phyloP scores from a whole-genome alignment of 495 filamentous ascomycete genomes.

The Mytilinidion resinicola region DNA sequence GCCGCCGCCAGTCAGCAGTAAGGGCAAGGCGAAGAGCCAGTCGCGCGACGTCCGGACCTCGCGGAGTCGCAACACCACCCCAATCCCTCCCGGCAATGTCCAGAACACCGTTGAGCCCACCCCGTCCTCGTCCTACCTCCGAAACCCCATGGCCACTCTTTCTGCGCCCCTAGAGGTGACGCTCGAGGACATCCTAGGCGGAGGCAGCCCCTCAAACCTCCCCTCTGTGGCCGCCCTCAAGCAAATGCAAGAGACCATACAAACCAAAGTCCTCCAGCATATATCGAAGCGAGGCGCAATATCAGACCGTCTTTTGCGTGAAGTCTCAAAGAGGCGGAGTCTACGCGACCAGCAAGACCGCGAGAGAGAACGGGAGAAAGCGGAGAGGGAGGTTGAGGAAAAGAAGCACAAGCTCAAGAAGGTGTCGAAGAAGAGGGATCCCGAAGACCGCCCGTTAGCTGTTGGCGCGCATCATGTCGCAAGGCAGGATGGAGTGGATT shows the following conservation, averaged over 20 bases:
- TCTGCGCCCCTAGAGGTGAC: constrained; percentile 17
- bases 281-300: constrained; percentile 19
- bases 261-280: constrained; percentile 20
- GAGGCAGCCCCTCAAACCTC: constrained; percentile 15
- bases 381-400: constrained; percentile 29
- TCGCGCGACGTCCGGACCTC: constrained; percentile 17
- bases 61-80: constrained; percentile 34
- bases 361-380: constrained; percentile 25
- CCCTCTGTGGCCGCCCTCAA: constrained; percentile 22
- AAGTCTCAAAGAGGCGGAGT: constrained; percentile 68
- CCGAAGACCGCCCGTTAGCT: constrained; percentile 33
- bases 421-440: constrained; percentile 30
- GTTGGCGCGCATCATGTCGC: constrained; percentile 39
- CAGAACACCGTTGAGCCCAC: constrained; percentile 20
- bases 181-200: constrained; percentile 27
- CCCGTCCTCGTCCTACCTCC: constrained; percentile 22
- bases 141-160: constrained; percentile 16
- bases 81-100: constrained; percentile 23
- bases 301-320: constrained; percentile 60
- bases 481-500: constrained; percentile 38
- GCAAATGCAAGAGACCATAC: constrained; percentile 25
- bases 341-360: constrained; percentile 30
- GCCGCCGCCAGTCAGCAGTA: constrained; percentile 25
- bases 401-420: constrained; percentile 29
- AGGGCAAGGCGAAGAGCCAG: constrained; percentile 25